Percentiles rank a stretch among this genome's conserved stretches.
These are phyloP conservation scores for Arabis alpina DNA, from an alignment of 345 rosid genomes.

Conservation along the genomic window DNA sequence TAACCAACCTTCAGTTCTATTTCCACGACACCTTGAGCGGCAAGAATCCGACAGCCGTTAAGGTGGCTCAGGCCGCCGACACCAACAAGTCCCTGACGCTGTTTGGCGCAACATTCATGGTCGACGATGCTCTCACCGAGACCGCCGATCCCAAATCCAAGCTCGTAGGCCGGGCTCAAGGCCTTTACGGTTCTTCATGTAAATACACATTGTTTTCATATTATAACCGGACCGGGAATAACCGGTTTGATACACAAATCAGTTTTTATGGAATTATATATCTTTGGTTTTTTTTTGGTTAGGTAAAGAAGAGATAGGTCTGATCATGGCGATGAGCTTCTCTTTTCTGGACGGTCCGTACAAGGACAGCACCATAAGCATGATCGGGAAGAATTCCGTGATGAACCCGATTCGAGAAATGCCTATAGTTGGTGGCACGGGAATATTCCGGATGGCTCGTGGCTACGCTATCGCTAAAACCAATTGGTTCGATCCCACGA, in stretches of 20 bases:
- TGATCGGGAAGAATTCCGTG: slow-evolving; percentile 53
- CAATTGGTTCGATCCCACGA: slow-evolving; percentile 43
- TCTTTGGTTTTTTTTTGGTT: slow-evolving; percentile 25
- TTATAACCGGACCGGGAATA: background rate
- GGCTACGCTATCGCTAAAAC: slow-evolving; percentile 65
- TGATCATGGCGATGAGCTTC: slow-evolving; percentile 60
- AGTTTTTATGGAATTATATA: background rate
- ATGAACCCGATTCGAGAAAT: slow-evolving; percentile 53
- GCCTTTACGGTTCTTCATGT: slow-evolving; percentile 55
- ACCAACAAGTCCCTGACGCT: slow-evolving; percentile 53
- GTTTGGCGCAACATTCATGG: slow-evolving; percentile 57
- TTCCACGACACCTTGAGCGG: slow-evolving; percentile 75
- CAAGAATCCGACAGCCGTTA: slow-evolving; percentile 53
- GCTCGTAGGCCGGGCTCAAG: slow-evolving; percentile 71
- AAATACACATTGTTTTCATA: background rate
- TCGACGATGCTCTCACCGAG: slow-evolving; percentile 63
- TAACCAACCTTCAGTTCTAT: slow-evolving; percentile 64
- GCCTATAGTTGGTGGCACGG: slow-evolving; percentile 69
- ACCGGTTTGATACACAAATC: background rate
- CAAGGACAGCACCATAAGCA: slow-evolving; percentile 67
- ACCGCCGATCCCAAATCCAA: slow-evolving; percentile 61
- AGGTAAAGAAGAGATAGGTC: slow-evolving; percentile 48
- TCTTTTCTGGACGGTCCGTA: slow-evolving; percentile 58
- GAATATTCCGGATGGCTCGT: slow-evolving; percentile 60
- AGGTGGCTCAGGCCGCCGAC: slow-evolving; percentile 50